Evolutionary conservation across 495 filamentous ascomycete genomes (phyloP).

Genomic region (Podospora conica): DNA sequence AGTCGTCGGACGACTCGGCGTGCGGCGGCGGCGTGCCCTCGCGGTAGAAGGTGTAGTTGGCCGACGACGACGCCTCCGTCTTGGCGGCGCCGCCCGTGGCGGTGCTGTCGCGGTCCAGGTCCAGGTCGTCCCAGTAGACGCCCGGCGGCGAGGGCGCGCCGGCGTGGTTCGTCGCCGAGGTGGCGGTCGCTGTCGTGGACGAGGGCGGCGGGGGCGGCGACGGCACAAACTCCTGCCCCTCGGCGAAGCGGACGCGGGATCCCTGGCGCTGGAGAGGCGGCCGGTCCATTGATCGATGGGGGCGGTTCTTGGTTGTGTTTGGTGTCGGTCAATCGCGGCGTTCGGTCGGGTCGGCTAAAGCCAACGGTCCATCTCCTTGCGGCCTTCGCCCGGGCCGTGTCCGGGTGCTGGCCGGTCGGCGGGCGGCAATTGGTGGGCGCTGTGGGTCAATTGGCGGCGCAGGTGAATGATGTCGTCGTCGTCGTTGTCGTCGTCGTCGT

Average conservation of each 20-base stretch:
- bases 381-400: background rate
- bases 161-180: background rate
- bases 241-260: slow-evolving; percentile 28
- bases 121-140: slow-evolving; percentile 28
- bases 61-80: background rate
- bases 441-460: background rate
- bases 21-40: slow-evolving; percentile 31
- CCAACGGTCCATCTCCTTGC: slow-evolving; percentile 21
- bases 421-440: background rate
- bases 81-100: too few species aligned
- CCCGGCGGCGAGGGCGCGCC: slow-evolving; percentile 7
- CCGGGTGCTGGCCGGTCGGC: background rate
- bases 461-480: background rate
- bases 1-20: background rate
- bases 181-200: background rate
- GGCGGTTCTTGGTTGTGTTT: background rate
- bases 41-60: slow-evolving; percentile 33
- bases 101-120: slow-evolving; percentile 15
- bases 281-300: slow-evolving; percentile 18
- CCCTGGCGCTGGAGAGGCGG: slow-evolving; percentile 15
- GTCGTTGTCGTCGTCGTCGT: background rate
- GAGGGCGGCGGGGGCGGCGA: background rate
- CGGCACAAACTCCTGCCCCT: slow-evolving; percentile 9
- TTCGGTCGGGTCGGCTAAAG: slow-evolving; percentile 11
- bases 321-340: background rate